A percentile compares a stretch with the other conserved stretches of the same genome.
Evolutionary conservation across 371 early-diverging fungal species (phyloP).

Genomic region (Mycotypha africana): DNA sequence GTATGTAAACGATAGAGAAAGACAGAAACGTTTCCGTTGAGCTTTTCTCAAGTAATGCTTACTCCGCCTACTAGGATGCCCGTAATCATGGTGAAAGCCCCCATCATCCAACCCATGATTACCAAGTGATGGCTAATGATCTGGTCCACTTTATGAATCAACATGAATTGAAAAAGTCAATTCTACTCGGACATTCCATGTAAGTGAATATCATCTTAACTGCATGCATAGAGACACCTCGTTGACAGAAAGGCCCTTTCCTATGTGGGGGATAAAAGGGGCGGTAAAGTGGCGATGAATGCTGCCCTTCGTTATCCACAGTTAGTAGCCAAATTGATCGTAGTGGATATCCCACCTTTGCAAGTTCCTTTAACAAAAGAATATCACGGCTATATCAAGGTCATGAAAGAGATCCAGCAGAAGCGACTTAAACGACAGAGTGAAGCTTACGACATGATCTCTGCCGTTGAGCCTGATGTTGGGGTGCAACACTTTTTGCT

Average conservation of each 20-base stretch:
- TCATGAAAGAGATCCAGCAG: slow-evolving; percentile 66
- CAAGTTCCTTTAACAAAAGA: slow-evolving; percentile 40
- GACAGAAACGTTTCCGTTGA: too few species aligned
- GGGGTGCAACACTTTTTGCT: slow-evolving; percentile 80
- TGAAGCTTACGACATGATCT: slow-evolving; percentile 72
- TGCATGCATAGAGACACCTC: too few species aligned
- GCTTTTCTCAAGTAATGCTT: too few species aligned
- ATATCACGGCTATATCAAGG: slow-evolving; percentile 57
- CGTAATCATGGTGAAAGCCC: slow-evolving; percentile 94
- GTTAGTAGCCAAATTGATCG: slow-evolving; percentile 63
- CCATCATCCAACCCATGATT: slow-evolving; percentile 64
- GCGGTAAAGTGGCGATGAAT: slow-evolving; percentile 89
- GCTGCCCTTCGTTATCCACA: slow-evolving; percentile 56
- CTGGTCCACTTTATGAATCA: slow-evolving; percentile 59
- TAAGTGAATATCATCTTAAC: too few species aligned
- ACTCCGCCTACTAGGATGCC: too few species aligned
- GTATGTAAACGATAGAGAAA: too few species aligned
- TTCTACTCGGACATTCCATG: slow-evolving; percentile 91
- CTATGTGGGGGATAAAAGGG: too few species aligned
- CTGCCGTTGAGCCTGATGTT: slow-evolving; percentile 44
- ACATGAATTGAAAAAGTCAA: slow-evolving; percentile 44
- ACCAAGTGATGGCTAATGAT: slow-evolving; percentile 76
- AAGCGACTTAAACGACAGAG: slow-evolving; percentile 50
- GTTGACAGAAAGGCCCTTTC: too few species aligned
- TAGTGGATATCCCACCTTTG: slow-evolving; percentile 86